Base-by-base conservation (phyloP, 768 basidiomycete species). In the Termitomyces sp. region DNA sequence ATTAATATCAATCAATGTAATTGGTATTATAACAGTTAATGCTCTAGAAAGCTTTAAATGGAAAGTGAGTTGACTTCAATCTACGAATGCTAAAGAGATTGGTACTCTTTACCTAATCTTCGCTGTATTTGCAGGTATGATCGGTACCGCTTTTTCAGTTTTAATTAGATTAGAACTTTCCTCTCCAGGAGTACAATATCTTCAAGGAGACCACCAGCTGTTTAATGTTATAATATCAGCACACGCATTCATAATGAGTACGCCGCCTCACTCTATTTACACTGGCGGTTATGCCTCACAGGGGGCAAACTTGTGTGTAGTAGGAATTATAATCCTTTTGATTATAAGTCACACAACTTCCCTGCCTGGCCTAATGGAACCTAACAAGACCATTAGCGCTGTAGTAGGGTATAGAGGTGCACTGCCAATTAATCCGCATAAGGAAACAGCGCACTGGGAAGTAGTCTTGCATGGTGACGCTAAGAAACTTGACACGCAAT, bases 1-100 rank as follows among this genome's bases (percentile, higher is more conserved):
- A 17, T 26, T 17, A 45, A 32, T 28, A 30, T 32, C 11, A 30
- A 46, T 32, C 30, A 30, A 45, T 45, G n/a, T 45, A 10, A 19
- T 46, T 46, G 30, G 30, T 46, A 46, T 32, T 46, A 32, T 32
- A 7, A n/a, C 8, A 46, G 45, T 46, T 46, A 46, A 46, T 32
- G 7, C 19, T 5, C 11, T 7, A 32, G 10, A 37, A 15, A 37
- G 14, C 35, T 5, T 50, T n/a, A 15, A 19, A 10, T 15, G 11
- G 7, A 9, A 28, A 44, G 41, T 56, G 55, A 19, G 43, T 53
- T 56, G 55, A 42, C 40, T 56, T 15, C 52, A 52, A 5, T 56
- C 55, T n/a, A 56, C 55, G 8, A 56, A 56, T 52, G 55, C 55
- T 45, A 56, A 56, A 56, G 55, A 56, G 41, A 56, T 56, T 19